These are phyloP conservation scores for Blumeria hordei DNA, from an alignment of 2,329 filamentous ascomycete species.

Conservation along the genomic window DNA sequence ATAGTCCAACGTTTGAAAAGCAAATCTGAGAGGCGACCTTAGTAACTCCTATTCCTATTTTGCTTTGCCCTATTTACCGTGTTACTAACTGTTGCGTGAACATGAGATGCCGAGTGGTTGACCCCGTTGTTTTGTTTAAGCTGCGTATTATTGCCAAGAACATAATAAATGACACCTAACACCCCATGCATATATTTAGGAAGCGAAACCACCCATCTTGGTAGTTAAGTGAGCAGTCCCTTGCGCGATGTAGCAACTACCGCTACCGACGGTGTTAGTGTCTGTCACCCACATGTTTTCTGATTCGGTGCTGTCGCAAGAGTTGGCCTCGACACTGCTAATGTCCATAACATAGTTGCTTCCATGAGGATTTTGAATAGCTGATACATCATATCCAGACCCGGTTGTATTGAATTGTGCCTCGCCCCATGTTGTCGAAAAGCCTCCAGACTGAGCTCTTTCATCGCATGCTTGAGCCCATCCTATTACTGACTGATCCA, in stretches of 20 bases:
- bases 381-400: slow-evolving; percentile 13
- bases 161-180: too few relatives aligned
- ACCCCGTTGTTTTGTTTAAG: too few relatives aligned
- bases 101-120: too few relatives aligned
- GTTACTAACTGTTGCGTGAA: too few relatives aligned
- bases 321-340: slow-evolving; percentile 7
- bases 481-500: slow-evolving; percentile 10
- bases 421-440: slow-evolving; percentile 12
- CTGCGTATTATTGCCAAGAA: too few relatives aligned
- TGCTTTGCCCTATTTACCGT: too few relatives aligned
- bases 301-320: slow-evolving; percentile 9
- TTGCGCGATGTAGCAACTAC: slow-evolving; percentile 11
- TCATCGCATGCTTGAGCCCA: slow-evolving; percentile 7
- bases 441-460: slow-evolving; percentile 7
- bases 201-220: slow-evolving; percentile 9
- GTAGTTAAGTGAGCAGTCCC: slow-evolving; percentile 8
- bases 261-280: slow-evolving; percentile 11
- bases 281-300: slow-evolving; percentile 13
- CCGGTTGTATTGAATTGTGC: slow-evolving; percentile 9
- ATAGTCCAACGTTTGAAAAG: too few relatives aligned
- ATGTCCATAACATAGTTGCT: slow-evolving; percentile 15
- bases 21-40: too few relatives aligned
- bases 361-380: slow-evolving; percentile 11
- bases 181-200: neutral
- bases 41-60: too few relatives aligned